phyloP scores from a whole-genome alignment of 805 yeast species.

The Brettanomyces custersianus region DNA sequence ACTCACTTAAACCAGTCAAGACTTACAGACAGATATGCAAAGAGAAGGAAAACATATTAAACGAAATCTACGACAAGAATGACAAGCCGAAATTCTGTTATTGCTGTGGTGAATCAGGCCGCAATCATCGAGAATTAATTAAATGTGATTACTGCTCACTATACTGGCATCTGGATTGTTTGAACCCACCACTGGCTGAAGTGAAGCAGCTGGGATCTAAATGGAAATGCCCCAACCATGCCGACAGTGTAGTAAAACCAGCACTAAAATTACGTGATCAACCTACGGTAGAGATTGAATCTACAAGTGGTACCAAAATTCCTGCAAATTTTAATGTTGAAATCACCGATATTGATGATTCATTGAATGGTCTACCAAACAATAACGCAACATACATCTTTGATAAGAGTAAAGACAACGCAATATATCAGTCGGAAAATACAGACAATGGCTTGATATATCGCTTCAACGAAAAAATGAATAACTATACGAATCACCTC shows the following conservation, averaged over 20 bases:
- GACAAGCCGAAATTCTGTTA: conserved; percentile 69
- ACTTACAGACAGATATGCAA: conserved; percentile 34
- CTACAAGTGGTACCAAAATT: conserved; percentile 37
- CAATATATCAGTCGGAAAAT: conserved; percentile 4
- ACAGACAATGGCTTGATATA: conserved; percentile 4
- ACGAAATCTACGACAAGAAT: conserved; percentile 48
- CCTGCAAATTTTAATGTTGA: conserved; percentile 45
- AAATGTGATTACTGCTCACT: conserved; percentile 79
- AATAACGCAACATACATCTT: conserved; percentile 43
- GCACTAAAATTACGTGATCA: conserved; percentile 45
- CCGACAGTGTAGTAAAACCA: conserved; percentile 38
- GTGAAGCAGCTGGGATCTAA: conserved; percentile 66
- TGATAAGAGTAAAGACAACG: conserved; percentile 9
- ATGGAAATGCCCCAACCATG: conserved; percentile 92
- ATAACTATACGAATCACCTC: conserved; percentile 12
- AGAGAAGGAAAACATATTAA: conserved; percentile 48
- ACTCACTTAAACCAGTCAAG: conserved; percentile 42
- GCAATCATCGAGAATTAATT: conserved; percentile 45
- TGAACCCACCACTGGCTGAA: conserved; percentile 64
- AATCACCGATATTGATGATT: conserved; percentile 35
- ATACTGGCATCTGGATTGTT: conserved; percentile 85
- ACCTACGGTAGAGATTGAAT: conserved; percentile 43
- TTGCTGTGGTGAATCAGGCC: conserved; percentile 63
- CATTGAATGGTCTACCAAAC: conserved; percentile 19
- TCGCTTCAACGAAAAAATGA: conserved; percentile 13